A percentile compares a stretch with the other conserved stretches of the same genome.
These are phyloP conservation scores for Neocatenulostroma microsporum DNA, from an alignment of 2,329 filamentous ascomycete species.

Conservation along the genomic window DNA sequence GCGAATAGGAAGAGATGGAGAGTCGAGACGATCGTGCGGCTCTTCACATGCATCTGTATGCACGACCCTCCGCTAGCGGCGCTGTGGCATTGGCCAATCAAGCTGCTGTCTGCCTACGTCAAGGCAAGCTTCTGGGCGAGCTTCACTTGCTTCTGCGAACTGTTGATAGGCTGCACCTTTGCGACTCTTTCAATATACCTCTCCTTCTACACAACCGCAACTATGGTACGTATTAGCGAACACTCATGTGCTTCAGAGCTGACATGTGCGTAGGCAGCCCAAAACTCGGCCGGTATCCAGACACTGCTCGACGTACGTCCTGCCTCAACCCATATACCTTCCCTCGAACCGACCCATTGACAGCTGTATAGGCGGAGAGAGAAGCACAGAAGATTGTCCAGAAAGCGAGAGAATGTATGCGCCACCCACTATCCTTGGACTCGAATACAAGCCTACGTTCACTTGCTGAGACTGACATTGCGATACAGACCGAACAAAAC, in stretches of 20 bases:
- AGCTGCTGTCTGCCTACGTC: background rate
- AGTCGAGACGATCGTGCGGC: conserved; percentile 1
- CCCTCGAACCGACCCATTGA: conserved; percentile 27
- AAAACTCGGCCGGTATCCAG: conserved; percentile 97
- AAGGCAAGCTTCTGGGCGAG: background rate
- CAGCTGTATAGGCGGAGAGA: conserved; percentile 68
- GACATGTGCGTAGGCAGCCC: conserved; percentile 63
- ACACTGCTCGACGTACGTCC: conserved; percentile 88
- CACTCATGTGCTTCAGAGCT: background rate
- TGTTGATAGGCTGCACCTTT: conserved; percentile 5
- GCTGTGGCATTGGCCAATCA: too few relatives aligned
- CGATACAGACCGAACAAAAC: conserved; percentile 92
- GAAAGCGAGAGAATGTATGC: conserved; percentile 84
- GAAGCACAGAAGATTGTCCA: conserved; percentile 99
- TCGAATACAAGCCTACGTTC: too few relatives aligned
- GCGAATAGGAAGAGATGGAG: background rate
- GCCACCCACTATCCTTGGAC: conserved; percentile 3
- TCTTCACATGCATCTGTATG: background rate
- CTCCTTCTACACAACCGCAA: background rate
- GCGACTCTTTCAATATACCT: background rate
- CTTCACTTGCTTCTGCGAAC: conserved; percentile 2
- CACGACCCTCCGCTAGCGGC: background rate
- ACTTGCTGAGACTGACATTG: conserved; percentile 10
- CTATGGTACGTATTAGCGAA: conserved; percentile 8
- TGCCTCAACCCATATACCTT: conserved; percentile 1